Base-by-base conservation (phyloP, 2,329 filamentous ascomycete genomes). In the Aureobasidium melanogenum region DNA sequence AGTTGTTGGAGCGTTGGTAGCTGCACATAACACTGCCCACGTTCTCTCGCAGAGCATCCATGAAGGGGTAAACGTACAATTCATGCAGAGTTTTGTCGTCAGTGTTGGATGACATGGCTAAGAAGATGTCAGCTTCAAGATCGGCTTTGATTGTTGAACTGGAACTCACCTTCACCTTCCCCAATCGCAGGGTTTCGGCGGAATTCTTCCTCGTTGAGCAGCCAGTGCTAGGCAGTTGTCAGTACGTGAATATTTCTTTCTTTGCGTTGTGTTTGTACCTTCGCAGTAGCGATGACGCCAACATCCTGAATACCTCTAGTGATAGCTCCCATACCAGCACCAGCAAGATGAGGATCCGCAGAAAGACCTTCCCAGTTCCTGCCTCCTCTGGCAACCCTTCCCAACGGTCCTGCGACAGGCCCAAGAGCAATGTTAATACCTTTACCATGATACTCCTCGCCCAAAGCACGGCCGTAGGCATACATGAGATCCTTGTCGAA, bases 281-380 rank as follows among this genome's bases (percentile, higher is more conserved):
- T 84, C n/a, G 82, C 67, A 3, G 79, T 78, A 2, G 82, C 78
- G 60, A 83, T 82, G 0, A 81, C 80, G 2, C 83, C 82, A 15
- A 77, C 64, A 24, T 71, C 79, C 66, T 86, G 83, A 50, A 83
- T 82, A 2, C 83, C 83, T 66, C 76, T 76, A 63, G 82, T 81
- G 0, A 82, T 82, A 59, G 79, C 68, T 7, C 76, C 75, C 32
- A 74, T 81, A 1, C 75, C 81, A 61, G 77, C 69, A 2, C 76
- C 83, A 67, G 85, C 82, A 30, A 91, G 78, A 2, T 83, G 82
- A 0, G 88, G 88, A 68, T 92, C 88, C 1, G 82, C 74, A 1
- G 88, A 87, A 67, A 91, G 91, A 0, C 85, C 84, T 70, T 91
- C 88, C 88, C 88, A 91, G 67, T 84, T 88, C 41, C 88, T 82